Conservation (phyloP, 2,329 filamentous ascomycete species). For the Pseudocercospora ulei region DNA sequence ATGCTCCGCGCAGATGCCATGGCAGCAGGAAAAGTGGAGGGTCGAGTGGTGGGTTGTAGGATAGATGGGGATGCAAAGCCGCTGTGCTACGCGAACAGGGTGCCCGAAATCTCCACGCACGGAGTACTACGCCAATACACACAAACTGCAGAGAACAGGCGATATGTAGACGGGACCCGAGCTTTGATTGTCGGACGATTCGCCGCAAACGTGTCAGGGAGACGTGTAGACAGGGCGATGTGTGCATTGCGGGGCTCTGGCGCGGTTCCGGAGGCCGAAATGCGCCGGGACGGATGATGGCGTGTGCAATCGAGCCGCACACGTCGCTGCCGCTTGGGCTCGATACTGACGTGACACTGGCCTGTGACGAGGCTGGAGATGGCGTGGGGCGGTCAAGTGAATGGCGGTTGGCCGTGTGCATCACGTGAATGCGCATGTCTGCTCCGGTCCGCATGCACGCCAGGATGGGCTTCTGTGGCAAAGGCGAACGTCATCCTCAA, state of each 20-base stretch:
- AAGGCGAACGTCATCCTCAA: conserved; percentile 4
- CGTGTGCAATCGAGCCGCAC: neutral
- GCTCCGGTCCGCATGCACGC: too few species aligned
- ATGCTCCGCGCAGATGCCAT: neutral
- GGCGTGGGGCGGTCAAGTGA: conserved; percentile 1
- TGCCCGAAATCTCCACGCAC: too few species aligned
- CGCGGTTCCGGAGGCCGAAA: conserved; percentile 1
- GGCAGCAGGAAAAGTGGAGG: neutral
- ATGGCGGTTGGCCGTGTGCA: neutral
- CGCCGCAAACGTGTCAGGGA: too few species aligned
- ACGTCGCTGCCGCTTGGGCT: conserved; percentile 2
- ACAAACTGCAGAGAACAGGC: too few species aligned
- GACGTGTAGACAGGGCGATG: too few species aligned
- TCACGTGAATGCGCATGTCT: conserved; percentile 2
- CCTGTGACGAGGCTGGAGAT: conserved; percentile 4
- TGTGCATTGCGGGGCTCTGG: neutral
- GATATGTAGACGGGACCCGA: too few species aligned
- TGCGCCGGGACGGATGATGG: too few species aligned
- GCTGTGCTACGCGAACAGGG: too few species aligned
- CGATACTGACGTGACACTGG: neutral
- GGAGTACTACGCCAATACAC: too few species aligned
- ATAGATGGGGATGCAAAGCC: conserved; percentile 1
- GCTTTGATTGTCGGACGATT: too few species aligned
- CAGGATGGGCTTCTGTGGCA: neutral
- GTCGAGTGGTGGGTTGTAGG: too few species aligned